Conservation (phyloP, 1,284 basidiomycete species). For the Psilocybe mexicana region DNA sequence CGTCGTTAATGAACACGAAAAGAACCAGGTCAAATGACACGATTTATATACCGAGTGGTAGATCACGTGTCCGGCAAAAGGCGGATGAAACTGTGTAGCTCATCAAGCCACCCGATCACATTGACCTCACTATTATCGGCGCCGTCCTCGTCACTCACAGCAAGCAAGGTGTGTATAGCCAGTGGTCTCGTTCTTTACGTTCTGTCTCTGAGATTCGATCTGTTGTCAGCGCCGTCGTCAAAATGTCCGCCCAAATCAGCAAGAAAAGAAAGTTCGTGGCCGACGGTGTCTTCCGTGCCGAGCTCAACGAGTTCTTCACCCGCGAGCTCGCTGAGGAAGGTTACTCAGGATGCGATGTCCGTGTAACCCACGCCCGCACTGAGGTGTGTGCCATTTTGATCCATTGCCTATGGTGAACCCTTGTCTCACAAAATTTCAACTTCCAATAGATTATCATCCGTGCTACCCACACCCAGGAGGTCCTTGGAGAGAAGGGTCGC, state of each 20-base stretch:
- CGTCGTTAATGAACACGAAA: not conserved
- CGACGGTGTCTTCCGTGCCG: conserved; percentile 98
- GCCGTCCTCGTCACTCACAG: conserved; percentile 27
- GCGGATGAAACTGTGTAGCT: conserved; percentile 32
- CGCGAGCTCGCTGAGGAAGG: conserved; percentile 99
- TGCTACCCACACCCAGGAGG: conserved; percentile 99
- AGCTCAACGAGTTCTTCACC: conserved; percentile 98
- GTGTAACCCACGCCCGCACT: conserved; percentile 98
- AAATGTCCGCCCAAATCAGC: conserved; percentile 86
- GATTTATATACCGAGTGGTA: conserved; percentile 13
- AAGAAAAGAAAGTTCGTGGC: conserved; percentile 99
- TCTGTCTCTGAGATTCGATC: conserved; percentile 1
- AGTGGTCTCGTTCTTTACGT: conserved; percentile 5
- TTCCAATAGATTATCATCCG: conserved; percentile 91
- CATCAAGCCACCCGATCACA: conserved; percentile 35
- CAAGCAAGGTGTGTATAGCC: conserved; percentile 27
- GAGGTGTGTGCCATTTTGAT: conserved; percentile 58
- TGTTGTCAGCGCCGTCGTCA: conserved; percentile 12
- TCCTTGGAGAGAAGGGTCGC: conserved; percentile 99
- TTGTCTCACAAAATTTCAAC: conserved; percentile 1
- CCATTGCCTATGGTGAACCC: not conserved
- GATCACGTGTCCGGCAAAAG: conserved; percentile 33
- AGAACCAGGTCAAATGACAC: not conserved
- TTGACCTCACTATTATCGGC: conserved; percentile 20
- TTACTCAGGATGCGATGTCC: conserved; percentile 99